A percentile compares a stretch with the other conserved stretches of the same genome.
These are phyloP conservation scores for Nannizzia gypsea DNA, from an alignment of 2,329 filamentous ascomycete genomes.

Conservation along the genomic window DNA sequence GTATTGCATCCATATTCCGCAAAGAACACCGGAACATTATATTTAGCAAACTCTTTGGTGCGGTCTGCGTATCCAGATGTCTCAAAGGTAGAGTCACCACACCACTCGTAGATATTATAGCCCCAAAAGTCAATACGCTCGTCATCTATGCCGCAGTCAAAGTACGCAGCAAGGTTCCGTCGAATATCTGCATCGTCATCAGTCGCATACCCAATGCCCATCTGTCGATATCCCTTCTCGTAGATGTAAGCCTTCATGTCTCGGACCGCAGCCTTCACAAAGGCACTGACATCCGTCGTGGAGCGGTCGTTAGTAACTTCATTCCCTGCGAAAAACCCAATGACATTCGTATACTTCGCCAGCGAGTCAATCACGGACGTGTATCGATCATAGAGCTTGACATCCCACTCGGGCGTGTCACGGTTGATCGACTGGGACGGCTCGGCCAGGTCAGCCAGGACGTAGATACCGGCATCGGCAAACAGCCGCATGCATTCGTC, in stretches of 20 bases:
- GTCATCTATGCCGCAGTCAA: conserved; percentile 60
- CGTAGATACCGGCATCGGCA: conserved; percentile 79
- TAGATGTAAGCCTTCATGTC: conserved; percentile 94
- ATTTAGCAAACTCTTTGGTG: conserved; percentile 75
- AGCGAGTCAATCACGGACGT: conserved; percentile 71
- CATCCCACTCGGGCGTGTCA: conserved; percentile 66
- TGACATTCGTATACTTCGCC: conserved; percentile 72
- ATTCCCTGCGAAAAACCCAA: conserved; percentile 98
- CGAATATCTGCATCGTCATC: conserved; percentile 83
- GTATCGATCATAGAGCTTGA: conserved; percentile 68
- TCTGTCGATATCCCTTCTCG: conserved; percentile 58
- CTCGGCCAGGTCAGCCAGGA: conserved; percentile 80
- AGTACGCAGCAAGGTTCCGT: conserved; percentile 73
- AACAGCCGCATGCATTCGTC: conserved; percentile 73
- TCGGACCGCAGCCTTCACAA: conserved; percentile 93
- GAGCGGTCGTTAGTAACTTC: conserved; percentile 82
- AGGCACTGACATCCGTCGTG: conserved; percentile 85
- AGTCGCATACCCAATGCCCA: conserved; percentile 91
- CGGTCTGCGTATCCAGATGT: conserved; percentile 70
- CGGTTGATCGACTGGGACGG: conserved; percentile 77
- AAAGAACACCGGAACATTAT: conserved; percentile 93
- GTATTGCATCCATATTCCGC: conserved; percentile 96
- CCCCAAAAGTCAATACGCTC: conserved; percentile 90
- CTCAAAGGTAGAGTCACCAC: conserved; percentile 66
- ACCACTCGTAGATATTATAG: conserved; percentile 99